Base-by-base conservation (phyloP, 495 filamentous ascomycete species). In the Hypoxylon subgilvum region DNA sequence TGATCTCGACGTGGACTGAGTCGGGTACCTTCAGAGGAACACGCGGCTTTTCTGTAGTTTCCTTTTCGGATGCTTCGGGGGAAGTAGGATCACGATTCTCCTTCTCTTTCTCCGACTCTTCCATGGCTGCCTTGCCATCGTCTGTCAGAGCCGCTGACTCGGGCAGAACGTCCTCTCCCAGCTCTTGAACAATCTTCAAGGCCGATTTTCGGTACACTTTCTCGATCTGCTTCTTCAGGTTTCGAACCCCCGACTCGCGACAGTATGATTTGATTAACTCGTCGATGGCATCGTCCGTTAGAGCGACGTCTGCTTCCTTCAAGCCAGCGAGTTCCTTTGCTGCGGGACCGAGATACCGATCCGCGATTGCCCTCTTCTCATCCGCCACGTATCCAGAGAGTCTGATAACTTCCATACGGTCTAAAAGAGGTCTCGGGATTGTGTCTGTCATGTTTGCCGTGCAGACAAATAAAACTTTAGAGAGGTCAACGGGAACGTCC, bases 361-460 rank as follows among this genome's bases (percentile, higher is more conserved):
- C 87, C 12, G 95, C 95, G 62, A 99, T 99, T 2, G 95, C 93
- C 88, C 96, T 96, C 80, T 99, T 99, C 78, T 99, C 95, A 61
- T 99, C 92, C 10, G 92, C 85, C 18, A 99, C 94, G 67, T 99
- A 99, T 7, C 95, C 95, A 19, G 93, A 97, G 1, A 99, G 83
- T 65, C 96, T 84, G 62, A 99, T 97, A 65, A 97, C 84, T 73
- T 99, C 95, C 95, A 99, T 99, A 61, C 95, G 88, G 69, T 99
- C 95, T 17, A 97, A 78, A 5, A 99, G 82, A 12, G 95, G 95
- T 18, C 91, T 85, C 23, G 95, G 95, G 57, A 99, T 99, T 4
- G 95, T 99, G 67, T 99, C 94, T 1, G 92, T 97, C 84, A 99
- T 91, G 68, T 99, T 99, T 30, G 95, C 95, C 4, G 95, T 99